These are phyloP conservation scores for Phytophthora pseudosyringae DNA, from an alignment of 352 stramenopile genomes.

Conservation along the genomic window DNA sequence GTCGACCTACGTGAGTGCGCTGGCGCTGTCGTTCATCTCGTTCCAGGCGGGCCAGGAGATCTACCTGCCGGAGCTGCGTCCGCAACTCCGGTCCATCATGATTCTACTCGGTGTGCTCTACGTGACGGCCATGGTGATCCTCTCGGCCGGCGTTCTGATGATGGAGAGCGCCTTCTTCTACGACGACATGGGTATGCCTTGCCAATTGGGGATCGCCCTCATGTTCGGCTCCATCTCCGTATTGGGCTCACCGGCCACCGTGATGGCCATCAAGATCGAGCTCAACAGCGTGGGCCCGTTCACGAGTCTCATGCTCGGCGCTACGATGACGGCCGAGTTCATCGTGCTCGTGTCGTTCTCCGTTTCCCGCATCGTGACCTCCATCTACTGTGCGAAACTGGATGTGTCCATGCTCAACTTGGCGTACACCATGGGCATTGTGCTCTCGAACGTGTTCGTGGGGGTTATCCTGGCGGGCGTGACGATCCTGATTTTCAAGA, in stretches of 20 bases:
- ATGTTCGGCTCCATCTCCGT: constrained; percentile 76
- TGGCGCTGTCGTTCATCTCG: constrained; percentile 76
- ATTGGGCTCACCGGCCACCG: constrained; percentile 60
- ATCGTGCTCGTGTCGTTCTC: constrained; percentile 76
- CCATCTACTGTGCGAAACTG: constrained; percentile 67
- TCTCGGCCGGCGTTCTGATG: constrained; percentile 42
- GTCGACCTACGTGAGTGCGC: constrained; percentile 54
- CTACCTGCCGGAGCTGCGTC: constrained; percentile 60
- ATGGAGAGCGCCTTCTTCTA: constrained; percentile 62
- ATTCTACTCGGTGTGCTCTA: constrained; percentile 56
- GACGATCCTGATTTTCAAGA: constrained; percentile 67
- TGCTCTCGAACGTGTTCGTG: constrained; percentile 60
- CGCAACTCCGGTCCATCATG: constrained; percentile 66
- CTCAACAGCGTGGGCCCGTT: constrained; percentile 73
- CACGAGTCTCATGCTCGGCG: constrained; percentile 77
- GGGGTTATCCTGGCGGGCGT: constrained; percentile 46
- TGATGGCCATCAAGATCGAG: constrained; percentile 82
- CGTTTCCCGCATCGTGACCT: constrained; percentile 63
- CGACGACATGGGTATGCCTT: constrained; percentile 39
- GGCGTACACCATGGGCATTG: constrained; percentile 59
- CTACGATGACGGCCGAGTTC: constrained; percentile 77
- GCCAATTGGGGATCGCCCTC: constrained; percentile 65
- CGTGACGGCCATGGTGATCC: constrained; percentile 53
- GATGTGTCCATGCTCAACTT: constrained; percentile 62
- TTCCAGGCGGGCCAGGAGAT: constrained; percentile 75